Base-by-base conservation (phyloP, 2,329 filamentous ascomycete species). In the Paecilomyces formosus region DNA sequence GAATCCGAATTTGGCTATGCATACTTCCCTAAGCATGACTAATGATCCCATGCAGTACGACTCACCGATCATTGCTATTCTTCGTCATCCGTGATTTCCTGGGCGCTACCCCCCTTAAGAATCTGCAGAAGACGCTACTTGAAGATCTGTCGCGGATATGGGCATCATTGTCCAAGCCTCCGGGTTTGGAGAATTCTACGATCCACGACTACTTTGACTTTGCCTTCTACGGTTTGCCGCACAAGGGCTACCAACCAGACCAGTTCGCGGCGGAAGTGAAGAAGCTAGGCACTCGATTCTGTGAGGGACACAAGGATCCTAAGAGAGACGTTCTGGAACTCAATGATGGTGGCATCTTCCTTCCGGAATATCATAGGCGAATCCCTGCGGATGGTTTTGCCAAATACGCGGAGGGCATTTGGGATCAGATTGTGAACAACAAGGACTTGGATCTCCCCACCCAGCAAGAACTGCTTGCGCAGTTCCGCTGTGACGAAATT, bases 121-220 rank as follows among this genome's bases (percentile, higher is more conserved):
- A 97, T 74, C 85, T 99, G 57, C 89, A 92, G 71, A 89, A 90
- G 68, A 99, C 94, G 1, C 78, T 99, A 54, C 81, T 96, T 64
- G 90, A 95, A 76, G 94, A 97, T 73, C 81, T 99, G 62, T 87
- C 86, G 55, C 90, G 93, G 72, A 91, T 99, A 67, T 99, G 94
- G 94, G 84, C 88, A 2, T 89, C 90, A 54, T 88, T 99, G 61
- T 92, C 92, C 49, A 99, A 99, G 73, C 94, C 94, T 3, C 78
- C 86, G 31, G 93, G 93, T 0, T 82, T 97, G 58, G 94, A 99
- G 72, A 86, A 86, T 64, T 93, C 93, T 21, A 86, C 83, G 58
- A 97, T 99, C 64, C 90, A 94, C 66, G 93, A 99, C 71, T 99
- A 97, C 78, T 99, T 99, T 69, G 94, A 99, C 77, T 97, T 99